These are phyloP conservation scores for Solanum hybrid DNA, from an alignment of 305 asterid genomes.

Conservation along the genomic window DNA sequence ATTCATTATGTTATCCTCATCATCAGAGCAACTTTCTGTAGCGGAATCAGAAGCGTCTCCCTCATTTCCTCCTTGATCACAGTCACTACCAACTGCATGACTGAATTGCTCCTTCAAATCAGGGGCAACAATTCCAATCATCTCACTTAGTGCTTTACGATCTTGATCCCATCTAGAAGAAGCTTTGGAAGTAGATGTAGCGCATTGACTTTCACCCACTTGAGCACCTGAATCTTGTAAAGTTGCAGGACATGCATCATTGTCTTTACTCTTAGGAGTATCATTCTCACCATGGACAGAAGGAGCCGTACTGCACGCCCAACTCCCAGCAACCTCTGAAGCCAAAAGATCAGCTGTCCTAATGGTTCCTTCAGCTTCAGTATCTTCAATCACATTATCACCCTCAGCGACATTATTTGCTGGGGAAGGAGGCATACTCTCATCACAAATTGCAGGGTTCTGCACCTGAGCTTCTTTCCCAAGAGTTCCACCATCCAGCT, in stretches of 20 bases:
- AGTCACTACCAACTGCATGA: constrained; percentile 36
- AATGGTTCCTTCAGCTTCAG: constrained; percentile 58
- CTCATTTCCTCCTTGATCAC: constrained; percentile 34
- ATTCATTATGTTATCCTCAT: constrained; percentile 19
- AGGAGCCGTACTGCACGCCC: constrained; percentile 92
- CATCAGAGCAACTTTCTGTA: constrained; percentile 49
- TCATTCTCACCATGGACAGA: constrained; percentile 72
- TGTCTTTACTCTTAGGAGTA: constrained; percentile 38
- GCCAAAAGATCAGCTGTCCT: constrained; percentile 71
- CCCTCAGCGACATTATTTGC: constrained; percentile 18
- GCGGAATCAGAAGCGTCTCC: constrained; percentile 35
- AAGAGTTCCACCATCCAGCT: constrained; percentile 32
- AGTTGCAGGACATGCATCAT: constrained; percentile 21
- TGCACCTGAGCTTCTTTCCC: constrained; percentile 23
- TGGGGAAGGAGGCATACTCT: constrained; percentile 19
- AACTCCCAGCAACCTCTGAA: constrained; percentile 87
- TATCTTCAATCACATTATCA: constrained; percentile 39
- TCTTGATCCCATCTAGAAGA: constrained; percentile 35
- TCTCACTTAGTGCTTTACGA: constrained; percentile 52
- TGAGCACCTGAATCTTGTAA: constrained; percentile 41
- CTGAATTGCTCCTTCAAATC: constrained; percentile 64
- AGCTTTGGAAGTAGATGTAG: constrained; percentile 30
- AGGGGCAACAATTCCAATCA: constrained; percentile 71
- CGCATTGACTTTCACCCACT: constrained; percentile 64
- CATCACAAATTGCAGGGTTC: constrained; percentile 9